These are phyloP conservation scores for Phyllachora maydis DNA, from an alignment of 2,329 filamentous ascomycete species.

Conservation along the genomic window DNA sequence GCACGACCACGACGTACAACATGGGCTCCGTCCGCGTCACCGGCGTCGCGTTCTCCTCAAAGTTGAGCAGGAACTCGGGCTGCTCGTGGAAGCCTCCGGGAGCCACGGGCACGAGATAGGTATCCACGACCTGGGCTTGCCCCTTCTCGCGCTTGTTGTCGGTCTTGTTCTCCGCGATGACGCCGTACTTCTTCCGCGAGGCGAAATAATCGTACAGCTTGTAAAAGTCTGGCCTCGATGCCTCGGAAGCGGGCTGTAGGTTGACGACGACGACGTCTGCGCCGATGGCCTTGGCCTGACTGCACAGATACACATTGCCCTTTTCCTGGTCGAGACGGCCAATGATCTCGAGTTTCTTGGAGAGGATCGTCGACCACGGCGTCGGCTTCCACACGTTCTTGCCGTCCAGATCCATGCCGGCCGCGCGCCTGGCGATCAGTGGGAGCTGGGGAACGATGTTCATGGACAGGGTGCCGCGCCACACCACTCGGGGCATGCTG, in stretches of 20 bases:
- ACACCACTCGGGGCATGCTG: constrained; percentile 52
- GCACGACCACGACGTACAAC: constrained; percentile 69
- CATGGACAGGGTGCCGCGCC: constrained; percentile 62
- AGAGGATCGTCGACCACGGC: constrained; percentile 67
- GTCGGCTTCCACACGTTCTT: too few species aligned
- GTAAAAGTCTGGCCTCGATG: constrained; percentile 42
- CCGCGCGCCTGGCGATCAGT: constrained; percentile 64
- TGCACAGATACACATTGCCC: constrained; percentile 80
- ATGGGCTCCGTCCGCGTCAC: constrained; percentile 51
- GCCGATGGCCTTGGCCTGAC: constrained; percentile 59
- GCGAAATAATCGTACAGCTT: constrained; percentile 77
- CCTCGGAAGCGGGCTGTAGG: constrained; percentile 41
- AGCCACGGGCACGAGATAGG: constrained; percentile 75
- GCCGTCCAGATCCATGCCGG: constrained; percentile 31
- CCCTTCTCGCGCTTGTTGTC: too few species aligned
- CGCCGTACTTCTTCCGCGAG: constrained; percentile 65
- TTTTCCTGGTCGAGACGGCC: constrained; percentile 65
- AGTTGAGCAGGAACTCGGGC: constrained; percentile 76
- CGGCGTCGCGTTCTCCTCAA: constrained; percentile 70
- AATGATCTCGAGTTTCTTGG: constrained; percentile 46
- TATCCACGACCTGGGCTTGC: constrained; percentile 82
- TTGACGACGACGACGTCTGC: constrained; percentile 73
- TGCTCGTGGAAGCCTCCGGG: constrained; percentile 46
- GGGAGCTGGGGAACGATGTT: constrained; percentile 54
- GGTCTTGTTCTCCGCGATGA: constrained; percentile 56